Evolutionary conservation across 2,329 filamentous ascomycete genomes (phyloP), one percentile per base, ranked within the genome.

Genomic region (Paecilomyces fulvus): DNA sequence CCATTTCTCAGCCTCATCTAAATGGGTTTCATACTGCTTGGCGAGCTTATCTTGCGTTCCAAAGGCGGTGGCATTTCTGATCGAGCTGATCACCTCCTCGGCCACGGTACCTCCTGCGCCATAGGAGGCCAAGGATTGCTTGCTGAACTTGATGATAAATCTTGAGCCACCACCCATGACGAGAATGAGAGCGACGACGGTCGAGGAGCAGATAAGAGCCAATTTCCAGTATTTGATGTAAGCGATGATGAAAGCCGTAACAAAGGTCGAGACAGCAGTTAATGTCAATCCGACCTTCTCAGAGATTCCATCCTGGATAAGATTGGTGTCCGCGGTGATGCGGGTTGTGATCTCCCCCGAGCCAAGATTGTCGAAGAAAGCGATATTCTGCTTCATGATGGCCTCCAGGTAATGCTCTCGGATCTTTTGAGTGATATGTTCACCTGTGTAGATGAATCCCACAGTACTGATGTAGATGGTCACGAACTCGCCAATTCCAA

Each of bases 201-300:
- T 90, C 0, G 89, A 92, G 23, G 84, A 81, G 43, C 96, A 81
- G 63, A 99, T 96, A 53, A 96, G 76, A 0, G 94, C 94, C 61
- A 97, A 78, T 73, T 94, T 96, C 89, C 92, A 96, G 73, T 88
- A 95, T 66, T 89, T 89, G 72, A 92, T 74, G 70, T 96, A 97
- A 2, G 88, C 90, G 61, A 99, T 92, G 56, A 96, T 78, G 62
- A 96, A 96, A 14, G 91, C 90, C 0, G 92, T 86, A 55, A 95
- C 75, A 67, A 97, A 97, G 8, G 90, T 92, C 1, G 91, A 84
- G 3, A 91, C 52, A 11, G 89, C 89, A 12, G 85, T 84, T 56
- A 95, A 70, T 0, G 89, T 91, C 60, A 96, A 75, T 12, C 84
- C 85, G 49, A 95, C 82, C 76, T 96, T 96, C 72, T 95, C 90